Conservation (phyloP, 305 asterid genomes). For the Coffea humblotiana region DNA sequence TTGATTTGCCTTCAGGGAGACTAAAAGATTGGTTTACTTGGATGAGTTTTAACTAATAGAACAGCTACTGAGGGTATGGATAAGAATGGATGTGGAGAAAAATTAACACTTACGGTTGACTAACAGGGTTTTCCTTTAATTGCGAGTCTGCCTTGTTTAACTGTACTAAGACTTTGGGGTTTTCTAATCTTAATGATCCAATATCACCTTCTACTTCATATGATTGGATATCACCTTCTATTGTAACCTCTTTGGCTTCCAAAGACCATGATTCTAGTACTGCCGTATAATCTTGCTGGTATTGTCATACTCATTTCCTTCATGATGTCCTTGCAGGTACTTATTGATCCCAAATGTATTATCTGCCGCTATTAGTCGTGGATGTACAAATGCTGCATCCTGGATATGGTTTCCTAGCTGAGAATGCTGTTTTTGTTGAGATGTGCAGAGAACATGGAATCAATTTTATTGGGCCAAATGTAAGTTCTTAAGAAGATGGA, state of each 20-base stretch:
- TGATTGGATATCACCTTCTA: neutral
- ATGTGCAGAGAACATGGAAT: conserved; percentile 91
- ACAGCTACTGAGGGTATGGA: neutral
- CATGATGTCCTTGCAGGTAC: conserved; percentile 45
- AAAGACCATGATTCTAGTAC: neutral
- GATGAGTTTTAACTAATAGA: neutral
- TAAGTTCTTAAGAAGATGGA: conserved; percentile 32
- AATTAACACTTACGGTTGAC: neutral
- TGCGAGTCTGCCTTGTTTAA: neutral
- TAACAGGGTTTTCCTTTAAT: neutral
- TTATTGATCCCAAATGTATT: conserved; percentile 80
- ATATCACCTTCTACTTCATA: neutral
- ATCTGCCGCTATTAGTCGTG: conserved; percentile 88
- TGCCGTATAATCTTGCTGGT: neutral
- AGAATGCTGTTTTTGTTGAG: conserved; percentile 91
- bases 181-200: no score
- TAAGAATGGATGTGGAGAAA: neutral
- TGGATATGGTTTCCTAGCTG: conserved; percentile 96
- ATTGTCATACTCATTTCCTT: neutral
- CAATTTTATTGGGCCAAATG: conserved; percentile 96
- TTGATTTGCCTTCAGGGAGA: neutral
- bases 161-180: no score
- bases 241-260: neutral
- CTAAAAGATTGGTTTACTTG: neutral
- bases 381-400: conserved; percentile 99